Base-by-base conservation (phyloP, 768 basidiomycete species). In the Tulasnella sp. region DNA sequence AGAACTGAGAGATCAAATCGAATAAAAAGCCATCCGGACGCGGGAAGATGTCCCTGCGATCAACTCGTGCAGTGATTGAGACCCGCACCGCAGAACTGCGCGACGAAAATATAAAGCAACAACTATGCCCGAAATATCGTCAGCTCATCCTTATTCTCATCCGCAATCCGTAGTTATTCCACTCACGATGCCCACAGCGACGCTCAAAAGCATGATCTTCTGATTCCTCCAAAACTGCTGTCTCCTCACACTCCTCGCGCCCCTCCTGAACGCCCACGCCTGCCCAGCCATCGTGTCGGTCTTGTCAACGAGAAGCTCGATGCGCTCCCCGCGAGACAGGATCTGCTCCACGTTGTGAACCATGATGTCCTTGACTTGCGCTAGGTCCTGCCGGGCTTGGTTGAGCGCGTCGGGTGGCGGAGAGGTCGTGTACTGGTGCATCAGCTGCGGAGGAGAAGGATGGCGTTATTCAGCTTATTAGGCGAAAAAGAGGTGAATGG, bases 321-420 rank as follows among this genome's bases (percentile, higher is more conserved):
- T 93, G 69, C 97, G 85, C 80, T 99, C 97, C 29, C 97, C 97
- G 41, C 97, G 85, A 69, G 87, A 90, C 47, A 99, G 86, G 75
- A 98, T 96, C 79, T 95, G 92, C 81, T 98, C 94, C 75, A 98
- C 95, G 79, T 98, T 98, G 80, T 98, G 92, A 67, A 98, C 95
- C 95, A 97, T 96, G 81, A 97, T 93, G 77, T 95, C 90, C 79
- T 97, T 98, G 63, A 97, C 82, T 62, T 80, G 79, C 74, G 88
- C 87, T 47, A 94, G 84, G 79, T 98, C 95, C 5, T 86, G 86
- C 78, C 95, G 95, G 5, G 96, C 96, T 74, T 93, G 91, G 22
- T 89, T 83, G 72, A 98, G 87, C 74, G 95, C 94, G 79, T 99
- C 97, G 8, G 84, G 80, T 41, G 93, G 95, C 17, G 95, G 95